phyloP scores from a whole-genome alignment of 352 stramenopile genomes.

The Peronospora belbahrii region DNA sequence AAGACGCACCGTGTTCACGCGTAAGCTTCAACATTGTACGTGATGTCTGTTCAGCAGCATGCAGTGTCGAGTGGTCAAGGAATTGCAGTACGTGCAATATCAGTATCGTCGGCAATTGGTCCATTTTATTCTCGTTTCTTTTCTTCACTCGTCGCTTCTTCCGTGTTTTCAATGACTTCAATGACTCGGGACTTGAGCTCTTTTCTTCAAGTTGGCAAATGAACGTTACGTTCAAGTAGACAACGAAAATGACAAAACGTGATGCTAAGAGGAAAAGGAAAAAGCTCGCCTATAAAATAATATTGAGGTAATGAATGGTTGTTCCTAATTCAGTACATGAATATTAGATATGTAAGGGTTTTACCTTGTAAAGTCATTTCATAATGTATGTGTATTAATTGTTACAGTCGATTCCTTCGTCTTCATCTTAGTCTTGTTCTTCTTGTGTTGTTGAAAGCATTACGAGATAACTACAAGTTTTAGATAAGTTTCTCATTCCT shows the following conservation, averaged over 20 bases:
- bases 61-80: slow-evolving; percentile 46
- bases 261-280: not conserved
- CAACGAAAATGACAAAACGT: not conserved
- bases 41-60: slow-evolving; percentile 43
- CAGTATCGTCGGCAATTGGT: slow-evolving; percentile 38
- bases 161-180: slow-evolving; percentile 4
- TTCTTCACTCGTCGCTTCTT: slow-evolving; percentile 4
- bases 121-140: slow-evolving; percentile 20
- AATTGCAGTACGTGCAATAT: slow-evolving; percentile 46
- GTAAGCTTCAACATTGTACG: slow-evolving; percentile 25
- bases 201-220: slow-evolving; percentile 31
- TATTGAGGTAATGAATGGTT: too few relatives aligned
- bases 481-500: too few relatives aligned
- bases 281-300: too few relatives aligned
- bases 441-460: too few relatives aligned
- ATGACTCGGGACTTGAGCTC: not conserved
- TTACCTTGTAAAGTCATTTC: too few relatives aligned
- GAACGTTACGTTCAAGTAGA: slow-evolving; percentile 7
- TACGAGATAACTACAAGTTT: too few relatives aligned
- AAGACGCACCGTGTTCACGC: slow-evolving; percentile 30
- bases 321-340: too few relatives aligned
- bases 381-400: too few relatives aligned
- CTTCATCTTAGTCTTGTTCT: too few relatives aligned
- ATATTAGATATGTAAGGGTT: too few relatives aligned
- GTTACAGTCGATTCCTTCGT: too few relatives aligned